Conservation (phyloP, 2,329 filamentous ascomycete species). For the Aspergillus eucalypticola region DNA sequence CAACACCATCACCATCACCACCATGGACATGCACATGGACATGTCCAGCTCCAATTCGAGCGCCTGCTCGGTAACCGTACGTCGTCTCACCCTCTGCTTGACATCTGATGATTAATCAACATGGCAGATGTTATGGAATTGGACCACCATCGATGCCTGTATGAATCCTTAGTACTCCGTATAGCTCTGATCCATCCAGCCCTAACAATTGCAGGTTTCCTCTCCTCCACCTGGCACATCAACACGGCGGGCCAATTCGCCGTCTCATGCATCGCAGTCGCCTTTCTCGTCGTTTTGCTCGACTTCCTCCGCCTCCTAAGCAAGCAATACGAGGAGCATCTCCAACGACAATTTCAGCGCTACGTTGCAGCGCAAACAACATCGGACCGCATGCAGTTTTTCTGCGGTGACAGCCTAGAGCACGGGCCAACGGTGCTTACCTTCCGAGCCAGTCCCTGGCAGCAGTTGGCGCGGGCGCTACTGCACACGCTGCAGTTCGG, state of each 20-base stretch:
- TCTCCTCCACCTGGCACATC: conserved; percentile 16
- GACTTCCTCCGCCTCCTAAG: conserved; percentile 16
- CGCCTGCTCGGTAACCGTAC: conserved; percentile 26
- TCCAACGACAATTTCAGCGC: conserved; percentile 17
- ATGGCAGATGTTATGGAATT: conserved; percentile 30
- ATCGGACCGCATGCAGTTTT: neutral
- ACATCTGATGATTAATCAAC: neutral
- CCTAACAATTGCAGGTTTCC: conserved; percentile 6
- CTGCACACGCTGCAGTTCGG: conserved; percentile 15
- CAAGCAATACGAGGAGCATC: conserved; percentile 16
- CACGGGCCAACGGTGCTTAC: conserved; percentile 5
- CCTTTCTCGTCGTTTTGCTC: conserved; percentile 13
- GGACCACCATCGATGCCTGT: conserved; percentile 26
- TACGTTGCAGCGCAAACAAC: conserved; percentile 10
- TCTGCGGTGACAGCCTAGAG: conserved; percentile 5
- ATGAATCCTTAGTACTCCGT: neutral
- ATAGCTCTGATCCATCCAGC: too few species aligned
- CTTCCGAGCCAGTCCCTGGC: conserved; percentile 13
- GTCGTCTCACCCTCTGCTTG: conserved; percentile 1
- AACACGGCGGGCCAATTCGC: conserved; percentile 16
- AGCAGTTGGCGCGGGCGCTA: conserved; percentile 16
- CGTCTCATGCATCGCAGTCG: conserved; percentile 19
- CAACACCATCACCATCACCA: neutral
- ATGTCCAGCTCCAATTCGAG: conserved; percentile 14
- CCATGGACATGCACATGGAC: conserved; percentile 22